Conservation (phyloP, 1,284 basidiomycete genomes). For the Clitocybe nebularis region DNA sequence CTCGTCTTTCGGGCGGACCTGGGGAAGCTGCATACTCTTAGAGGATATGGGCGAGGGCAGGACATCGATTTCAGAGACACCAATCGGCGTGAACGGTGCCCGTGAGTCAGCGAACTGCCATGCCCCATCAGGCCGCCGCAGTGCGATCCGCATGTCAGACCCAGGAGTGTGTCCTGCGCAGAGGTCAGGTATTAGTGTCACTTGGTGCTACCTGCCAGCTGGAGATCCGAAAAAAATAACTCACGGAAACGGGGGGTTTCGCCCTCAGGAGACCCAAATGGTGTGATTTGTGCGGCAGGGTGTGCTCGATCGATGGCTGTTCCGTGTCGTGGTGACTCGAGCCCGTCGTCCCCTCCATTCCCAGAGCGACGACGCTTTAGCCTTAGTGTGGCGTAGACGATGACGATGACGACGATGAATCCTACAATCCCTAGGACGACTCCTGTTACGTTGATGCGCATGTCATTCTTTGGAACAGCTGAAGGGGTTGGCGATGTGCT, state of each 20-base stretch:
- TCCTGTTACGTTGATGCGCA: slow-evolving; percentile 8
- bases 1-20: slow-evolving; percentile 14
- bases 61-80: slow-evolving; percentile 31
- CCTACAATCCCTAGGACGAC: slow-evolving; percentile 14
- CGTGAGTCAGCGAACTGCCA: slow-evolving; percentile 40
- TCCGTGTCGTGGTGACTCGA: slow-evolving; percentile 17
- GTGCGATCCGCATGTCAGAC: slow-evolving; percentile 40
- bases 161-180: slow-evolving; percentile 36
- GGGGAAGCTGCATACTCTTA: slow-evolving; percentile 11
- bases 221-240: slow-evolving; percentile 11
- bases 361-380: slow-evolving; percentile 21
- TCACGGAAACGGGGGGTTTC: slow-evolving; percentile 30
- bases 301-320: slow-evolving; percentile 23
- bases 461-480: slow-evolving; percentile 4
- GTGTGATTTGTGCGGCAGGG: slow-evolving; percentile 30
- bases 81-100: slow-evolving; percentile 32
- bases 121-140: slow-evolving; percentile 36
- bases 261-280: slow-evolving; percentile 27
- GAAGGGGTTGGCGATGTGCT: slow-evolving; percentile 5
- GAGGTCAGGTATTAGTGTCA: slow-evolving; percentile 1
- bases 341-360: slow-evolving; percentile 11
- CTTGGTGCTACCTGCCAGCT: too few relatives aligned
- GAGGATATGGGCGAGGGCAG: slow-evolving; percentile 23
- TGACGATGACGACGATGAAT: slow-evolving; percentile 10
- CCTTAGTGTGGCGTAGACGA: slow-evolving; percentile 18